phyloP scores from a whole-genome alignment of 257 asterid genomes.

The Nyctanthes arbortristis region DNA sequence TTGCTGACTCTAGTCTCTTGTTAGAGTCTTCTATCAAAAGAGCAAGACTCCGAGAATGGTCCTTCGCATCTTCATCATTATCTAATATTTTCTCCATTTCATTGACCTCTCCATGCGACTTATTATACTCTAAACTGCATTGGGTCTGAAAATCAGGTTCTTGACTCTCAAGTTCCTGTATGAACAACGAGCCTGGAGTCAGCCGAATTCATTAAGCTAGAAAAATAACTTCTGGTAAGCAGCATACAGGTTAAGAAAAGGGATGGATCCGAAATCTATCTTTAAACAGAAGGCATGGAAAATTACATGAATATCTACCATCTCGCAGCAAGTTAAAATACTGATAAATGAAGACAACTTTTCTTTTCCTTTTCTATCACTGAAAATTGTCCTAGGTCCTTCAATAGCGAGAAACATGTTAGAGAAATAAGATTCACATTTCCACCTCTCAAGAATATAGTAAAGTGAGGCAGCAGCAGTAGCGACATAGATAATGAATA shows the following conservation, averaged over 20 bases:
- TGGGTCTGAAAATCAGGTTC: slow-evolving; percentile 46
- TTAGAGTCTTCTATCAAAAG: slow-evolving; percentile 36
- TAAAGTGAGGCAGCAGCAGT: not conserved
- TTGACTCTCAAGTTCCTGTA: slow-evolving; percentile 59
- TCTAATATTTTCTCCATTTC: slow-evolving; percentile 52
- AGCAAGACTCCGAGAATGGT: slow-evolving; percentile 30
- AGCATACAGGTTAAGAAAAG: not conserved
- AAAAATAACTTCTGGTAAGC: slow-evolving; percentile 7
- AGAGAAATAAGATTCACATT: not conserved
- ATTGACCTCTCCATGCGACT: slow-evolving; percentile 54
- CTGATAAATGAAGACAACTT: not conserved
- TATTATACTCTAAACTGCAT: slow-evolving; percentile 35
- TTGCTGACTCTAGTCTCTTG: slow-evolving; percentile 47
- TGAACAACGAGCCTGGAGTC: slow-evolving; percentile 24
- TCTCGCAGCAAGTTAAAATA: slow-evolving; percentile 2
- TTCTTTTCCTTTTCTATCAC: not conserved
- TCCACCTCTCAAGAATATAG: not conserved
- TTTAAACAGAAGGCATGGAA: not conserved
- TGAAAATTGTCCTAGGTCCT: not conserved
- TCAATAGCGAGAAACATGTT: not conserved
- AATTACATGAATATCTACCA: not conserved
- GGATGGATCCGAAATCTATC: not conserved
- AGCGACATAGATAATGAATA: not conserved
- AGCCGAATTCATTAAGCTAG: slow-evolving; percentile 15
- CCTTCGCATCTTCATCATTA: slow-evolving; percentile 25